Conservation (phyloP, 345 rosid genomes). For the Durio zibethinus region DNA sequence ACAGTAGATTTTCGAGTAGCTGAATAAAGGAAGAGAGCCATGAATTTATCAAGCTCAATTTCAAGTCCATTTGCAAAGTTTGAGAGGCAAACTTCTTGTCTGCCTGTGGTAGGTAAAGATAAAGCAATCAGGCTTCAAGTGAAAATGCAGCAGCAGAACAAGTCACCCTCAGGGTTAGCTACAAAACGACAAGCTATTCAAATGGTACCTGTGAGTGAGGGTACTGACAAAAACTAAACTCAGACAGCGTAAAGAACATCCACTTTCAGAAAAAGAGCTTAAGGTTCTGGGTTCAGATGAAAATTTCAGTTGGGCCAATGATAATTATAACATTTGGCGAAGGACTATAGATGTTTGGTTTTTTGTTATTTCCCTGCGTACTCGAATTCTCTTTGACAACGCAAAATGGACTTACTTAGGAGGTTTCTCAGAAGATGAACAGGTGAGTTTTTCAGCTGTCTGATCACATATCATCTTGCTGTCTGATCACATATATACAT, state of each 20-base stretch:
- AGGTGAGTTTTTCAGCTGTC: slow-evolving; percentile 40
- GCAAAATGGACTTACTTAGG: slow-evolving; percentile 84
- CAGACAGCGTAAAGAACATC: slow-evolving; percentile 41
- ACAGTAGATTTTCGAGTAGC: too few relatives aligned
- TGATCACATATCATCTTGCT: too few relatives aligned
- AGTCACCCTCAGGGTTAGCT: slow-evolving; percentile 47
- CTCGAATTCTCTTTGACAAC: slow-evolving; percentile 71
- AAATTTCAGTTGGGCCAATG: slow-evolving; percentile 93
- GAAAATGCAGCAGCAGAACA: slow-evolving; percentile 57
- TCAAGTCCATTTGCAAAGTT: slow-evolving; percentile 29
- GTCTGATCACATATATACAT: too few relatives aligned
- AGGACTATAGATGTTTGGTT: slow-evolving; percentile 93
- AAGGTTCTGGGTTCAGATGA: slow-evolving; percentile 85
- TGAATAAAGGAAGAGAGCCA: slow-evolving; percentile 44
- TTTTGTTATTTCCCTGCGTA: slow-evolving; percentile 62
- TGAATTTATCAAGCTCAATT: slow-evolving; percentile 53
- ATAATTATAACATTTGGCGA: slow-evolving; percentile 69
- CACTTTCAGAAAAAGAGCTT: slow-evolving; percentile 59
- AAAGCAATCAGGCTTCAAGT: slow-evolving; percentile 39
- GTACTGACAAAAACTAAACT: slow-evolving; percentile 47
- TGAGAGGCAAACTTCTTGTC: slow-evolving; percentile 32
- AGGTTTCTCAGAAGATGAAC: slow-evolving; percentile 77
- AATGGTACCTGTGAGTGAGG: slow-evolving; percentile 83
- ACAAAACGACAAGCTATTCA: slow-evolving; percentile 56
- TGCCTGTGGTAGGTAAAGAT: slow-evolving; percentile 12